Percentiles rank a stretch among this genome's conserved stretches.
Evolutionary conservation across 768 basidiomycete species (phyloP).

Genomic region (Rhodosporidiobolus sp.): DNA sequence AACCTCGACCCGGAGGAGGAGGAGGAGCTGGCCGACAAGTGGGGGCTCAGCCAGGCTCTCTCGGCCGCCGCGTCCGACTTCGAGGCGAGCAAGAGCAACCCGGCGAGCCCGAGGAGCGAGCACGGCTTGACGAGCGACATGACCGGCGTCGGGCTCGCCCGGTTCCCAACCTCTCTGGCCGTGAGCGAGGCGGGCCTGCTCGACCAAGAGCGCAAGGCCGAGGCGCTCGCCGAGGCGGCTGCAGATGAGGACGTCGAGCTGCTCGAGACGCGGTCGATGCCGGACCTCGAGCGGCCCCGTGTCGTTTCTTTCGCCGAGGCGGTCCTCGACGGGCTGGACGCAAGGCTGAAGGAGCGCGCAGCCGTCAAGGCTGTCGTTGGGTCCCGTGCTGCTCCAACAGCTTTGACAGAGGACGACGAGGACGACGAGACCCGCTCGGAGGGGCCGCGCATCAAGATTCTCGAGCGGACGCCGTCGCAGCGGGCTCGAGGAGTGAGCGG

Average conservation of each 20-base stretch:
- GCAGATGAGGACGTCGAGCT: constrained; percentile 12
- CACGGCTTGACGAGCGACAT: not conserved
- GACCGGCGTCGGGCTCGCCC: constrained; percentile 9
- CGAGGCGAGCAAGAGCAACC: not conserved
- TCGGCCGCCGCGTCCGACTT: not conserved
- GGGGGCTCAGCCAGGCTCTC: constrained; percentile 20
- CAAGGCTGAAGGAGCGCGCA: not conserved
- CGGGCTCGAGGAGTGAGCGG: not conserved
- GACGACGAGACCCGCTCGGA: not conserved
- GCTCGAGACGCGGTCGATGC: constrained; percentile 32
- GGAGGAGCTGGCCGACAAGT: constrained; percentile 28
- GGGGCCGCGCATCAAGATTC: constrained; percentile 24
- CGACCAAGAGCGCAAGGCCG: constrained; percentile 1
- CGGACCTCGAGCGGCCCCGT: constrained; percentile 8
- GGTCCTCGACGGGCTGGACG: constrained; percentile 21
- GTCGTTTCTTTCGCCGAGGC: constrained; percentile 6
- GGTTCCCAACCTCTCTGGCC: not conserved
- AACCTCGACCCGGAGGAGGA: constrained; percentile 19
- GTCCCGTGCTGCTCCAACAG: not conserved
- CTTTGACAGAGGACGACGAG: not conserved
- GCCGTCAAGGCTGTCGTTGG: not conserved
- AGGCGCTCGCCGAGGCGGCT: not conserved
- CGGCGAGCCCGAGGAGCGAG: too few relatives aligned
- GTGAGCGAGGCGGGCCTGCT: constrained; percentile 5
- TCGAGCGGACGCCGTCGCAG: constrained; percentile 20